Evolutionary conservation across 1,284 basidiomycete genomes (phyloP), one percentile per base, ranked within the genome.

Genomic region (Moesziomyces parantarcticus): DNA sequence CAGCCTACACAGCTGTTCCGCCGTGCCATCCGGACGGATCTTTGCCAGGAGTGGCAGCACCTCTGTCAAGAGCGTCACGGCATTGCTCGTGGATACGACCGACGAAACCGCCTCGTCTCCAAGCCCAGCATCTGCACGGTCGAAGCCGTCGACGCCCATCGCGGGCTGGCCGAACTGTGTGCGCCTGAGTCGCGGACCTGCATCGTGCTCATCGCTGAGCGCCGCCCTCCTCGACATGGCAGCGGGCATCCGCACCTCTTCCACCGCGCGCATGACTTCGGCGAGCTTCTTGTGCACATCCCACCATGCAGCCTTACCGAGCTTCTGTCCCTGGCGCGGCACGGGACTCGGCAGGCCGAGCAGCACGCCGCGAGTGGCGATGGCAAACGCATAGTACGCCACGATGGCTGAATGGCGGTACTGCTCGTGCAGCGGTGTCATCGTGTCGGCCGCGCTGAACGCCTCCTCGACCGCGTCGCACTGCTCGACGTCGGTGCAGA

Each of bases 281-380:
- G 84, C 60, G 40, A 84, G 75, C n/a, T 71, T 67, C 18, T 83
- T 82, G 25, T 80, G 80, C 2, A 80, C 70, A 25, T 86, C 85
- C 83, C 87, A 88, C 77, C 86, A 85, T 36, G 86, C 85, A 3
- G 86, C 85, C 62, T 88, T 88, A 55, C 85, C 81, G 20, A 93
- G 86, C 79, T 92, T 93, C 83, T 97, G 95, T 2, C 87, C 65
- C 14, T 51, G 60, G 16, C 93, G 87, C 1, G 88, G 86, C 2
- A 97, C 93, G 0, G 96, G 96, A 1, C 89, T 89, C 0, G 96
- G 96, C 2, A 99, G 87, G 3, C 90, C 88, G 79, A 95, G 90
- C 29, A 97, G 86, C 0, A 91, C 90, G 0, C 92, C 91, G 20
- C 93, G 86, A 2, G 92, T 88, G 11, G 92, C 84, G 14, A 93